A percentile compares a stretch with the other conserved stretches of the same genome.
These are phyloP conservation scores for Solanum appendiculatum DNA, from an alignment of 257 asterid genomes.

Conservation along the genomic window DNA sequence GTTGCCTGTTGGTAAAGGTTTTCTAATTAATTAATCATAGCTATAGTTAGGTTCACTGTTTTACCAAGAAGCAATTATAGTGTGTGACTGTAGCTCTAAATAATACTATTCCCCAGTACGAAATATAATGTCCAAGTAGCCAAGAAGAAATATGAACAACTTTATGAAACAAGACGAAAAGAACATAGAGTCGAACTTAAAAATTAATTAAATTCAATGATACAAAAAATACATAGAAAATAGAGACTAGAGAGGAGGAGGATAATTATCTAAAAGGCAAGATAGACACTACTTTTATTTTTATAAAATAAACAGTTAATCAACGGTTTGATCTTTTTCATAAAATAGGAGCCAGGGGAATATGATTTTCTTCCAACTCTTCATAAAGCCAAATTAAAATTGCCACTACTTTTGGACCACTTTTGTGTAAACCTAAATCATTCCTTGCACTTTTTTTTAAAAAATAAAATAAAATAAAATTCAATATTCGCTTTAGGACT, in stretches of 20 bases:
- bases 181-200: neutral
- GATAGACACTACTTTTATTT: neutral
- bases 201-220: neutral
- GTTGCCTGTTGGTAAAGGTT: neutral
- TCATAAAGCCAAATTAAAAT: neutral
- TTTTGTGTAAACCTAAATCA: neutral
- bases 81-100: neutral
- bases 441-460: neutral
- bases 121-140: neutral
- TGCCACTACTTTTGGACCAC: neutral
- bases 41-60: neutral
- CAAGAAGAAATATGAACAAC: neutral
- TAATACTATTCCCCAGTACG: neutral
- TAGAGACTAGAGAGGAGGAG: neutral
- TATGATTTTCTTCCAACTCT: neutral
- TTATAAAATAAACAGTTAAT: neutral
- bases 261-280: neutral
- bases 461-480: no score
- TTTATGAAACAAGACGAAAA: neutral
- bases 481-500: neutral
- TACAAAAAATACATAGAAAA: neutral
- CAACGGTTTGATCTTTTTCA: neutral
- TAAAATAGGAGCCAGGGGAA: neutral
- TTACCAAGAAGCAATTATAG: neutral
- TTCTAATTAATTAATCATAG: neutral